Percentiles rank a stretch among this genome's conserved stretches.
Conservation (phyloP, 192 early-diverging fungal genomes). For the Rhizophagus clarus region DNA sequence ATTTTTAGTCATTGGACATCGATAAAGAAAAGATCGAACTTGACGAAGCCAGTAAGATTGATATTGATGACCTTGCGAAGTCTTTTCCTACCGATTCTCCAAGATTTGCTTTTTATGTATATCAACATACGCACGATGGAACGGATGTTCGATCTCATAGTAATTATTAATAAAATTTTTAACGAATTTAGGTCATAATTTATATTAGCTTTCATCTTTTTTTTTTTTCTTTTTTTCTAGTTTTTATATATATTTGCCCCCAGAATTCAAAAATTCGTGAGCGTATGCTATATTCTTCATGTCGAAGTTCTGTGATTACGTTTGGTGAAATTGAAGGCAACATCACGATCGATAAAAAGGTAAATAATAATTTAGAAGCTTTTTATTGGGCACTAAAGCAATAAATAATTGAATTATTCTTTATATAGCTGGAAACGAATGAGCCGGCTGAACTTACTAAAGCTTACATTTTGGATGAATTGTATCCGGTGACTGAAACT, state of each 20-base stretch:
- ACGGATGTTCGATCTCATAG: conserved; percentile 43
- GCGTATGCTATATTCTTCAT: conserved; percentile 90
- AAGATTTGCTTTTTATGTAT: conserved; percentile 71
- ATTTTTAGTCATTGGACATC: conserved; percentile 48
- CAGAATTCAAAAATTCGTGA: conserved; percentile 77
- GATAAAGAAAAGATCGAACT: conserved; percentile 57
- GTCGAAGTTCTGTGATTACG: conserved; percentile 60
- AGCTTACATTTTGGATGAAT: conserved; percentile 55
- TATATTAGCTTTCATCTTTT: conserved; percentile 1
- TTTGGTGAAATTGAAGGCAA: conserved; percentile 56
- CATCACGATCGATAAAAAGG: conserved; percentile 64
- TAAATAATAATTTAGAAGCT: conserved; percentile 12
- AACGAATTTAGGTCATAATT: conserved; percentile 18
- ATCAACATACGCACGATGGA: conserved; percentile 52
- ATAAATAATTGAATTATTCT: not conserved
- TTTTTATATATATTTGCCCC: conserved; percentile 92
- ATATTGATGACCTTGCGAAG: conserved; percentile 51
- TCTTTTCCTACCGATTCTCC: conserved; percentile 62
- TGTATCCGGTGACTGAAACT: conserved; percentile 39
- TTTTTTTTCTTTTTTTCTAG: conserved; percentile 40
- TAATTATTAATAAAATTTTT: conserved; percentile 35
- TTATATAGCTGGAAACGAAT: conserved; percentile 60
- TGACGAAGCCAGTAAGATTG: conserved; percentile 44
- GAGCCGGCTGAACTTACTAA: conserved; percentile 59
- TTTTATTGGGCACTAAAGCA: not conserved